phyloP scores from a whole-genome alignment of 129 eudicot species.

The Centella asiatica region DNA sequence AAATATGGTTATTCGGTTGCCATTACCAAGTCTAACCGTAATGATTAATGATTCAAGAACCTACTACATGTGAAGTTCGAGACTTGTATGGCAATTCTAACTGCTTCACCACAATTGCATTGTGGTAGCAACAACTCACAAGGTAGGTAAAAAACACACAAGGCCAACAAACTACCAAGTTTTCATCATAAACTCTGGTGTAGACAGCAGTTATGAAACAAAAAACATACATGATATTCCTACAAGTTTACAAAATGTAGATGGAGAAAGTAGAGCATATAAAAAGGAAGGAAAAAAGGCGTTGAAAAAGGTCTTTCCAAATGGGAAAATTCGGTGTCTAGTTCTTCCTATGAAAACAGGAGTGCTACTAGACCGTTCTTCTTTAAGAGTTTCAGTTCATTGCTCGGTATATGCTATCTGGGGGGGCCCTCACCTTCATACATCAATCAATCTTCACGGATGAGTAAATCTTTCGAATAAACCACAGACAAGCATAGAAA shows the following conservation, averaged over 20 bases:
- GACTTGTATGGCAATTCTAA: too few relatives aligned
- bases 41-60: too few relatives aligned
- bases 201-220: background rate
- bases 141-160: too few relatives aligned
- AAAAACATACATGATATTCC: background rate
- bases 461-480: constrained; percentile 69
- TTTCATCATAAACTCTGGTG: background rate
- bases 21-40: too few relatives aligned
- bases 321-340: background rate
- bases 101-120: too few relatives aligned
- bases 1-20: too few relatives aligned
- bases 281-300: background rate
- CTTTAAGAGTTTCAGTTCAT: background rate
- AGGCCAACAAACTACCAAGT: constrained; percentile 1
- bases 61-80: too few relatives aligned
- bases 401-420: background rate
- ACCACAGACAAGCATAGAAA: constrained; percentile 77
- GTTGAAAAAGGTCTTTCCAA: background rate
- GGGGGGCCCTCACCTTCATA: constrained; percentile 1
- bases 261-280: too few relatives aligned
- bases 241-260: too few relatives aligned
- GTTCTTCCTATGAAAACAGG: constrained; percentile 7
- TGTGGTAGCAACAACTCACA: too few relatives aligned
- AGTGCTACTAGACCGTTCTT: background rate
- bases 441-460: constrained; percentile 83